A percentile compares a stretch with the other conserved stretches of the same genome.
Evolutionary conservation across 768 basidiomycete species (phyloP).

Genomic region (Trametes coccinea): DNA sequence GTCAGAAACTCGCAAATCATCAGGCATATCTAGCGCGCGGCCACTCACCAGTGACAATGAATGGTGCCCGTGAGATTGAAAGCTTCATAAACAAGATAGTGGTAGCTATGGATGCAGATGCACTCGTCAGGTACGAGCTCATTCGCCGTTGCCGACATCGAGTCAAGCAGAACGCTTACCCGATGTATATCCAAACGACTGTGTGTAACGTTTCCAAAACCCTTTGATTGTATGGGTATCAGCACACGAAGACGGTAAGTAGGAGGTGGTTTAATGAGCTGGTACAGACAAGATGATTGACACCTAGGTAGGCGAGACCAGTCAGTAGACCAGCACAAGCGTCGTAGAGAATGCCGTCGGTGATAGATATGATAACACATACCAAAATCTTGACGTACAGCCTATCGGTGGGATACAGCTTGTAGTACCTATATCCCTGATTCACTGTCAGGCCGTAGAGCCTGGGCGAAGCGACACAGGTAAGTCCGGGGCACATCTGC

Average conservation of each 20-base stretch:
- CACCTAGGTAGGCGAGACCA: not conserved
- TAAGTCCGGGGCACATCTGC: not conserved
- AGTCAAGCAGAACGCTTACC: not conserved
- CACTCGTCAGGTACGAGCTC: too few species aligned
- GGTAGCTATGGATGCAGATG: not conserved
- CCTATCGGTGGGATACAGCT: not conserved
- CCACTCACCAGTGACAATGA: not conserved
- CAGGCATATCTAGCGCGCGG: too few species aligned
- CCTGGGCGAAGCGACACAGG: not conserved
- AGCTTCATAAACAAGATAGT: not conserved
- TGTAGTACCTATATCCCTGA: not conserved
- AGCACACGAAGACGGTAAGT: not conserved
- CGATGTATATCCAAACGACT: slow-evolving; percentile 1
- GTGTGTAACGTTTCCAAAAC: not conserved
- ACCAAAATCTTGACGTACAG: not conserved
- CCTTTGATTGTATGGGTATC: not conserved
- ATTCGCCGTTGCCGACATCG: too few species aligned
- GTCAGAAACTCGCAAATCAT: too few species aligned
- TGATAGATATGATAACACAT: not conserved
- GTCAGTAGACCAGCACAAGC: too few species aligned
- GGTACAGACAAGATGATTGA: not conserved
- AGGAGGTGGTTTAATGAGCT: too few species aligned
- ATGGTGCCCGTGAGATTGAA: not conserved
- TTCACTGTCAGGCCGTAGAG: not conserved
- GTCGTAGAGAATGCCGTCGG: too few species aligned